These are phyloP conservation scores for Lipomyces yarrowii DNA, from an alignment of 1,139 yeast genomes.

Conservation along the genomic window DNA sequence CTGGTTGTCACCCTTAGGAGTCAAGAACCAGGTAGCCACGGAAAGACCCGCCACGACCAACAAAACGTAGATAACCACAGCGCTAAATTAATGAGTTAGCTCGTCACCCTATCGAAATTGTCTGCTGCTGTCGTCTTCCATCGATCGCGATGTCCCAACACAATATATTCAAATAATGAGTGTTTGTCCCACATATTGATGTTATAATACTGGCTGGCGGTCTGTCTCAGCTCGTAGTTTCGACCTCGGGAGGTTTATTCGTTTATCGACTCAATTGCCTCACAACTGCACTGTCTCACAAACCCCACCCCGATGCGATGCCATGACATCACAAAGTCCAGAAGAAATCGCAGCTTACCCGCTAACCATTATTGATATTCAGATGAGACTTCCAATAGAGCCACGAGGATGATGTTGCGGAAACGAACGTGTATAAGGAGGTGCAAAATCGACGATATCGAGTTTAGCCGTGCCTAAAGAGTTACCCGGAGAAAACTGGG, in stretches of 20 bases:
- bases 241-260: not conserved
- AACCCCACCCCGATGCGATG: not conserved
- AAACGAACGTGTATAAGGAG: not conserved
- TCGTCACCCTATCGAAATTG: not conserved
- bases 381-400: not conserved
- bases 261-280: too few species aligned
- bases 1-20: slow-evolving; percentile 35
- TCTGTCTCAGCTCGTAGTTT: not conserved
- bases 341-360: slow-evolving; percentile 1
- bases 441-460: not conserved
- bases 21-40: slow-evolving; percentile 32
- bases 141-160: not conserved
- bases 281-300: not conserved
- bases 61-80: slow-evolving; percentile 31
- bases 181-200: not conserved
- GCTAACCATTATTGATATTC: not conserved
- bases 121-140: not conserved
- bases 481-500: not conserved
- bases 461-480: not conserved
- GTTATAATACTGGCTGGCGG: not conserved
- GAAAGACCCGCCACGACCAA: slow-evolving; percentile 31
- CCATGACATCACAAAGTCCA: not conserved
- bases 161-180: not conserved
- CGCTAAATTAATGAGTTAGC: slow-evolving; percentile 7
- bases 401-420: not conserved